Evolutionary conservation across 192 early-diverging fungal species (phyloP).

Genomic region (Gonapodya prolifera): DNA sequence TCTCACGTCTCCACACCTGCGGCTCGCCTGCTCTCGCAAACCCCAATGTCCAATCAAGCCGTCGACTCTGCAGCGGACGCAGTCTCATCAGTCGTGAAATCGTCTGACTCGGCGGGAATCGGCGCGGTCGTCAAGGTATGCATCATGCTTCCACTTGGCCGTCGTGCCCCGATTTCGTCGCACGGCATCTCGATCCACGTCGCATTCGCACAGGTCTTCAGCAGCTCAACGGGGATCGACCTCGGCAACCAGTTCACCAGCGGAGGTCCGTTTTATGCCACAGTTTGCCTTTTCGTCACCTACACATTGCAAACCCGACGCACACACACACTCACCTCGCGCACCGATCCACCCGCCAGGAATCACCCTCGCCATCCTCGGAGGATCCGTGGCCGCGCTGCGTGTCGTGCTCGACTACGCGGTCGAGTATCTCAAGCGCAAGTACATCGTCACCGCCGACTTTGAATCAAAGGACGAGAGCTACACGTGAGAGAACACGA

Average conservation of each 20-base stretch:
- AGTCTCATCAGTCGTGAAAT: neutral
- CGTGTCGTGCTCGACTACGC: slow-evolving; percentile 23
- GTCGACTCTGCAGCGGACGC: neutral
- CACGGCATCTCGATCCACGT: neutral
- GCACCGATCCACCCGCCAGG: too few relatives aligned
- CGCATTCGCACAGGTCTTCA: neutral
- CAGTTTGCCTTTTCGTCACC: neutral
- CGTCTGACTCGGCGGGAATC: neutral
- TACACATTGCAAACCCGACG: neutral
- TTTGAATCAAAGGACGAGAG: slow-evolving; percentile 43
- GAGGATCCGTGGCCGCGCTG: slow-evolving; percentile 16
- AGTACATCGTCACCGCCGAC: slow-evolving; percentile 28
- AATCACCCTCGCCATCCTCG: neutral
- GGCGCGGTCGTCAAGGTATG: neutral
- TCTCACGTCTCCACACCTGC: neutral
- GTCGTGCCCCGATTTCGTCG: neutral
- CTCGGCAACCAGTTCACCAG: neutral
- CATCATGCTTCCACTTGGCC: neutral
- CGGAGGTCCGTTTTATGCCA: neutral
- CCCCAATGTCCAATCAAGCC: neutral
- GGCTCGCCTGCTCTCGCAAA: neutral
- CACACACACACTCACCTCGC: too few relatives aligned
- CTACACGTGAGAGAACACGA: slow-evolving; percentile 27
- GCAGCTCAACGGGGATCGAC: neutral
- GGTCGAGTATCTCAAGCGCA: slow-evolving; percentile 30